Percentiles rank a stretch among this genome's conserved stretches.
These are phyloP conservation scores for Entelexis sorbosivorans DNA, from an alignment of 1,139 yeast species.

Conservation along the genomic window DNA sequence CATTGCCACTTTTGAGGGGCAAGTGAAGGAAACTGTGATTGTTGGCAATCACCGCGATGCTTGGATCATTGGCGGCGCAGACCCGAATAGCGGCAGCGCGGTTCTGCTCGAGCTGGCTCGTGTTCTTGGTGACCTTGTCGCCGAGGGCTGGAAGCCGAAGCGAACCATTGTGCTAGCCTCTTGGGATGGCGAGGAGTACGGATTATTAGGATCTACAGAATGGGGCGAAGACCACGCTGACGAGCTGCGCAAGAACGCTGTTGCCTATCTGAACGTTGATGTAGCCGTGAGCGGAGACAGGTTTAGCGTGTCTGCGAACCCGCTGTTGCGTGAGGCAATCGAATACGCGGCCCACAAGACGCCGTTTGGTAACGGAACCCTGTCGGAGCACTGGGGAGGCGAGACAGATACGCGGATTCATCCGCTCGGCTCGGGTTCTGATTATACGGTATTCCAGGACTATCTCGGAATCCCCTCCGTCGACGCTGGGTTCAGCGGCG, in stretches of 20 bases:
- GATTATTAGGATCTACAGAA: conserved; percentile 56
- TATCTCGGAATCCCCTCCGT: conserved; percentile 56
- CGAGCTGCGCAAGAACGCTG: conserved; percentile 37
- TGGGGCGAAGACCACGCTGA: conserved; percentile 49
- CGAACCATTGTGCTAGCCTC: conserved; percentile 48
- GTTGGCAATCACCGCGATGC: conserved; percentile 65
- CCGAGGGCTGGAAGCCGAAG: conserved; percentile 51
- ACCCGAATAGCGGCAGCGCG: conserved; percentile 60
- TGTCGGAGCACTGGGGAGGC: conserved; percentile 24
- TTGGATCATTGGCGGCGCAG: conserved; percentile 64
- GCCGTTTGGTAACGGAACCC: conserved; percentile 15
- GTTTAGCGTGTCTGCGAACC: conserved; percentile 41
- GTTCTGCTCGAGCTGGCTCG: conserved; percentile 48
- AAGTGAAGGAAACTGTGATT: conserved; percentile 39
- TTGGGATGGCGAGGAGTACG: conserved; percentile 72
- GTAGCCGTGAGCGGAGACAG: conserved; percentile 47
- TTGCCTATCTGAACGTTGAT: conserved; percentile 55
- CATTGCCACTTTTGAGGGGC: conserved; percentile 47
- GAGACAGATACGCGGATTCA: conserved; percentile 27
- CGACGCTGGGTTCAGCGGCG: conserved; percentile 43
- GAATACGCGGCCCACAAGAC: conserved; percentile 21
- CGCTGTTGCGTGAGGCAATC: conserved; percentile 29
- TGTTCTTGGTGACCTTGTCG: conserved; percentile 41
- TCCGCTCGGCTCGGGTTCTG: conserved; percentile 55
- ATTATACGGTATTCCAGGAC: conserved; percentile 56